Base-by-base conservation (phyloP, 1,284 basidiomycete genomes). In the Malassezia obtusa region DNA sequence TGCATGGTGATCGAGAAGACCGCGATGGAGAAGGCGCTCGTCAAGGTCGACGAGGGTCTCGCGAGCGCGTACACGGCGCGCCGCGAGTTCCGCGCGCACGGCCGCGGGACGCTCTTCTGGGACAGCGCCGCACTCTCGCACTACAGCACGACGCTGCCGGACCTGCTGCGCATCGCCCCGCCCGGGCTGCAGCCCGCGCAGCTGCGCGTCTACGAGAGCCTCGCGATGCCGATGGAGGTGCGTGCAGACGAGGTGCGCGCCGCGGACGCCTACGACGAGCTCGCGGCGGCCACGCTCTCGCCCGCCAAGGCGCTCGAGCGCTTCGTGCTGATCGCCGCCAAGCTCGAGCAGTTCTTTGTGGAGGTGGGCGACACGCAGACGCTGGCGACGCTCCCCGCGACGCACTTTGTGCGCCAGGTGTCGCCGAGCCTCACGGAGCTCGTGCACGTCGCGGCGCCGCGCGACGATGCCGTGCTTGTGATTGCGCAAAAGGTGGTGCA, bases 1-100 rank as follows among this genome's bases (percentile, higher is more conserved):
- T 96, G 92, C 74, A 82, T 83, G 50, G 87, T 91, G 7, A 90
- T 99, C 60, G 91, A 96, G 77, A 92, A 89, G 73, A 91, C 91
- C 8, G 94, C 94, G 1, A 95, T 95, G 87, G 91, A 98, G 68
- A 84, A 90, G 63, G 91, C 91, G 1, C 81, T 89, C 46, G 81
- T 84, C n/a, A 94, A 98, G 68, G 87, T 96, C 17, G 94, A 99
- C 71, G 89, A 92, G 62, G 84, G 83, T 31, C 86, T 99, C 57
- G 80, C 82, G 4, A 70, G 81, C 26, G 85, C 89, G 11, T 96
- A 90, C 69, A 52, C 57, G 33, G 79, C 81, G 44, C 82, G 94
- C 53, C 83, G 88, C 61, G 84, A 87, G 50, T 90, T 96, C 75
- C 82, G 87, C 57, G 88, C 92, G 77, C 84, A 85, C 48, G 61